Percentiles rank a stretch among this genome's conserved stretches.
These are phyloP conservation scores for Penicillium sclerotiorum DNA, from an alignment of 2,329 filamentous ascomycete genomes.

Conservation along the genomic window DNA sequence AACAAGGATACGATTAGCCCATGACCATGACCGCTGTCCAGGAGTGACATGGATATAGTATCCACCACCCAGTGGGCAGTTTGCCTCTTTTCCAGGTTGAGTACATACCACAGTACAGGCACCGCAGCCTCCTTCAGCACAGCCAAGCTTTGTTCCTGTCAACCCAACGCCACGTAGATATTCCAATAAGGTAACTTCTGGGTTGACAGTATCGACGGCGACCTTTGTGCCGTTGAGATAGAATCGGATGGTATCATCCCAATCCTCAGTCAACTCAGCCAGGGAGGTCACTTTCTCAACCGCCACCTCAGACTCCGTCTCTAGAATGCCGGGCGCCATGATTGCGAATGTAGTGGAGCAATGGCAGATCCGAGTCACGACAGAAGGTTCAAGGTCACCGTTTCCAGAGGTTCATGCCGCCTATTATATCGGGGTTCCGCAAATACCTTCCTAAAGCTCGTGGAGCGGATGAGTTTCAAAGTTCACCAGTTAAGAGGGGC, in stretches of 20 bases:
- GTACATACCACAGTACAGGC: slow-evolving; percentile 79
- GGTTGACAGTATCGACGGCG: slow-evolving; percentile 81
- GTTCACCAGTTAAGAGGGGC: slow-evolving; percentile 10
- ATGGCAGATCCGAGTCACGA: slow-evolving; percentile 7
- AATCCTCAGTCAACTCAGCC: slow-evolving; percentile 69
- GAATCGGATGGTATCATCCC: slow-evolving; percentile 86
- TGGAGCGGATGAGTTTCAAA: slow-evolving; percentile 7
- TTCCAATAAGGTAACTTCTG: slow-evolving; percentile 87
- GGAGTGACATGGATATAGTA: too few relatives aligned
- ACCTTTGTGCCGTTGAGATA: slow-evolving; percentile 94
- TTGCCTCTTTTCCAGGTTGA: background rate
- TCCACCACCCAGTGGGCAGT: too few relatives aligned
- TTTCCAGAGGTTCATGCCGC: slow-evolving; percentile 5
- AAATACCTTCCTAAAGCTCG: slow-evolving; percentile 21
- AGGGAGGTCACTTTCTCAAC: slow-evolving; percentile 52
- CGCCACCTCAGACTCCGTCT: slow-evolving; percentile 48
- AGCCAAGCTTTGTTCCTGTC: slow-evolving; percentile 95
- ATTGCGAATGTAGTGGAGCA: slow-evolving; percentile 8
- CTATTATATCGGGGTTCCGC: slow-evolving; percentile 12
- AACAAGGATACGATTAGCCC: slow-evolving; percentile 12
- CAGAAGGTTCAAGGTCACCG: slow-evolving; percentile 6
- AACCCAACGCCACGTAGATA: slow-evolving; percentile 90
- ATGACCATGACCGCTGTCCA: too few relatives aligned
- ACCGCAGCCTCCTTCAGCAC: slow-evolving; percentile 93
- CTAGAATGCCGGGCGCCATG: slow-evolving; percentile 63